Evolutionary conservation across 441 rosid species (phyloP).

Genomic region (Pelargonium cotyledonis): DNA sequence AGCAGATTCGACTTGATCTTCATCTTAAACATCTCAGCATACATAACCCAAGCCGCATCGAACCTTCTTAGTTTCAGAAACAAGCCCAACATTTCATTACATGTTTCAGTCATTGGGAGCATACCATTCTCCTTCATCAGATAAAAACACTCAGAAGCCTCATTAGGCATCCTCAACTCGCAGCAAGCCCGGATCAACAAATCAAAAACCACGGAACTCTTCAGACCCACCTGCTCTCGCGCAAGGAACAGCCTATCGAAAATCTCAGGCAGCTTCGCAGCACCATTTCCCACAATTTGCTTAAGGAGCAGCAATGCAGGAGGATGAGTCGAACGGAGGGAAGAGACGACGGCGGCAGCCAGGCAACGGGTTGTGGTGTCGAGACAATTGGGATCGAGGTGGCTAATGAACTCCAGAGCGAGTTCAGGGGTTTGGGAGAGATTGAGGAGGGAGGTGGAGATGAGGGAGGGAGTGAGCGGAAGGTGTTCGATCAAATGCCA

Average conservation of each 20-base stretch:
- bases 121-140: conserved; percentile 59
- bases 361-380: conserved; percentile 56
- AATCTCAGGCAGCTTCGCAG: conserved; percentile 28
- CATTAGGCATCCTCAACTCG: conserved; percentile 48
- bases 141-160: conserved; percentile 56
- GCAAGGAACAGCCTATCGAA: conserved; percentile 43
- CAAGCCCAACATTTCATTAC: conserved; percentile 55
- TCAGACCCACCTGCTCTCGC: conserved; percentile 36
- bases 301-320: conserved; percentile 42
- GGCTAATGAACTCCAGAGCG: conserved; percentile 43
- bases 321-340: conserved; percentile 50
- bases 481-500: conserved; percentile 75
- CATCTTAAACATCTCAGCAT: conserved; percentile 86
- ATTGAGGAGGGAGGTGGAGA: conserved; percentile 37
- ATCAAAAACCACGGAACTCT: conserved; percentile 52
- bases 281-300: conserved; percentile 24
- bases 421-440: conserved; percentile 53
- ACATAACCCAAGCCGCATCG: conserved; percentile 67
- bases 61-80: conserved; percentile 48
- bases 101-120: conserved; percentile 61
- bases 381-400: conserved; percentile 29
- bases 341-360: conserved; percentile 53
- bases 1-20: conserved; percentile 59
- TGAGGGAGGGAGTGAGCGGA: conserved; percentile 36
- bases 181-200: conserved; percentile 54